These are phyloP conservation scores for Theileria annulata DNA, from an alignment of 169 alveolate species.

Conservation along the genomic window DNA sequence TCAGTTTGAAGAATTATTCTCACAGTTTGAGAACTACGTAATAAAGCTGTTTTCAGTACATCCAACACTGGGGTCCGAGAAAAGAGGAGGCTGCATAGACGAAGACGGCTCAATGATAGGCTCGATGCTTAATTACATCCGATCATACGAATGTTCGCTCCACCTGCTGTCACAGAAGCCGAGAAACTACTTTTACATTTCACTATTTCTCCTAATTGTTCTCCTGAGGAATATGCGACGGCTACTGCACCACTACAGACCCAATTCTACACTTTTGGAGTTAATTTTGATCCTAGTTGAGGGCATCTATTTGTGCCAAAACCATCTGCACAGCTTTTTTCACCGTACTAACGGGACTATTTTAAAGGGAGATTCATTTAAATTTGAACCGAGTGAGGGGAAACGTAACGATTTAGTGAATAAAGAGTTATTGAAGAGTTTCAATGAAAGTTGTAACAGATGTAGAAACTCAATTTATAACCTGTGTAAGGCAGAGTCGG, in stretches of 20 bases:
- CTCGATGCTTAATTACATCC: conserved; percentile 14
- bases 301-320: conserved; percentile 38
- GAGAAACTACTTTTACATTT: conserved; percentile 11
- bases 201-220: conserved; percentile 19
- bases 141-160: conserved; percentile 23
- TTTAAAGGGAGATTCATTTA: background rate
- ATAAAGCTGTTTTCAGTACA: conserved; percentile 19
- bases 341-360: background rate
- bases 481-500: background rate
- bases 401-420: too few species aligned
- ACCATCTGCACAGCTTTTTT: conserved; percentile 24
- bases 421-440: background rate
- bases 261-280: conserved; percentile 30
- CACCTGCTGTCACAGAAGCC: conserved; percentile 35
- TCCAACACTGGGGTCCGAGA: conserved; percentile 21
- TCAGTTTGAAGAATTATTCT: background rate
- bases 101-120: conserved; percentile 17
- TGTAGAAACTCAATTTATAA: background rate
- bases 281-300: conserved; percentile 32
- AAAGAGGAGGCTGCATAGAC: conserved; percentile 5
- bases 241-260: conserved; percentile 16
- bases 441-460: background rate
- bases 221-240: conserved; percentile 50
- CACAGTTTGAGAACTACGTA: conserved; percentile 15
- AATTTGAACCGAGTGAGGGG: background rate